Evolutionary conservation across 495 filamentous ascomycete genomes (phyloP).

Genomic region (Penicillium lividum): DNA sequence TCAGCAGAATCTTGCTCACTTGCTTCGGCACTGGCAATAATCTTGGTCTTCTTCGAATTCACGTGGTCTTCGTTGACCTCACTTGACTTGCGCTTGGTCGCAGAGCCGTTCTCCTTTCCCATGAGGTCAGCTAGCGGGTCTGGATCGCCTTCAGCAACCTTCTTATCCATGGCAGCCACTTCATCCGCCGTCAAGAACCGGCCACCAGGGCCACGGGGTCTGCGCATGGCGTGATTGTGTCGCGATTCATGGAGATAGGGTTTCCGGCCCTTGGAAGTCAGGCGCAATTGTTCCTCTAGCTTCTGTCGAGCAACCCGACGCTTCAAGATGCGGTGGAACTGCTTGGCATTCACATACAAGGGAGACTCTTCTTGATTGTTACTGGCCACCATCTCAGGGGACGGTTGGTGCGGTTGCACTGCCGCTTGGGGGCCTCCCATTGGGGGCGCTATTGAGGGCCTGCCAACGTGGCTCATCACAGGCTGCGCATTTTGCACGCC

Average conservation of each 20-base stretch:
- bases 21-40: constrained; percentile 46
- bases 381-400: constrained; percentile 77
- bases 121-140: constrained; percentile 24
- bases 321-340: constrained; percentile 97
- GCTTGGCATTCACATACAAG: constrained; percentile 97
- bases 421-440: constrained; percentile 52
- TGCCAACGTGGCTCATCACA: constrained; percentile 51
- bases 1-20: constrained; percentile 53
- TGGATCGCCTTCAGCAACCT: constrained; percentile 30
- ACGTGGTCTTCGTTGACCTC: constrained; percentile 44
- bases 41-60: constrained; percentile 52
- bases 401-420: constrained; percentile 69
- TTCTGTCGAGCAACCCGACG: constrained; percentile 89
- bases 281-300: constrained; percentile 83
- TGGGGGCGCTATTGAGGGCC: constrained; percentile 47
- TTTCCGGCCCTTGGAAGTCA: constrained; percentile 94
- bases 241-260: constrained; percentile 98
- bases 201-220: constrained; percentile 93
- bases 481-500: constrained; percentile 47
- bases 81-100: constrained; percentile 55
- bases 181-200: constrained; percentile 98
- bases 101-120: constrained; percentile 40
- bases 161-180: constrained; percentile 83
- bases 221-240: constrained; percentile 97
- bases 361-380: constrained; percentile 82